Base-by-base conservation (phyloP, 805 yeast species). In the Cyberlindnera japonica region DNA sequence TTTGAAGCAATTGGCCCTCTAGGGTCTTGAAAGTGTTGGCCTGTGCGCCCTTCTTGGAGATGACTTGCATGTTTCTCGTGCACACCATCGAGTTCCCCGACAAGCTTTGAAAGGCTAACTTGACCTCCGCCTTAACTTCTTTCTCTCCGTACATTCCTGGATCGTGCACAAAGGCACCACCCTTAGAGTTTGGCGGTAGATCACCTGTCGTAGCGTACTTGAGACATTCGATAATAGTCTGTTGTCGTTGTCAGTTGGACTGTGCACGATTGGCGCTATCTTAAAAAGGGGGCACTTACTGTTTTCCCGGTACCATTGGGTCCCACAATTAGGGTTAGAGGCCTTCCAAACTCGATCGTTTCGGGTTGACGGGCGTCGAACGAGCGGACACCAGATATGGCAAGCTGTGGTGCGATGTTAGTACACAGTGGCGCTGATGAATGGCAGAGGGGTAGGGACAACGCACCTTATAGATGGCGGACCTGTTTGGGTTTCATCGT, bases 251-350 rank as follows among this genome's bases (percentile, higher is more conserved):
- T 34, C n/a, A 34, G 37, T 15, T 6, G n/a, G n/a, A n/a, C n/a
- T n/a, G n/a, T n/a, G 10, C 15, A 6, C 4, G 13, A 7, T 7
- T 6, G 18, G 18, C 6, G 17, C 6, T n/a, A 10, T n/a, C n/a
- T 14, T 14, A 14, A 12, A n/a, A 15, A 3, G 14, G 14, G 19
- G 17, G 19, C 22, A 56, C 63, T 26, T 40, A 62, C 68, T 0
- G 98, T 93, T 59, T 93, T 91, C 10, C 99, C 99, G 21, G 95
- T 83, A 23, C 99, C 98, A 63, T 93, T 93, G 37, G 84, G 84
- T 0, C 99, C 99, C 21, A 95, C 95, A 39, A 93, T 91, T 35
- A 93, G 69, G 0, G 99, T 93, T 57, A 93, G 65, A 0, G 99
- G 99, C 35, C 77, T 75, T 13, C 90, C 89, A 63, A 93, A 93